A percentile compares a stretch with the other conserved stretches of the same genome.
These are phyloP conservation scores for Colletotrichum liaoningense DNA, from an alignment of 2,329 filamentous ascomycete species.

Conservation along the genomic window DNA sequence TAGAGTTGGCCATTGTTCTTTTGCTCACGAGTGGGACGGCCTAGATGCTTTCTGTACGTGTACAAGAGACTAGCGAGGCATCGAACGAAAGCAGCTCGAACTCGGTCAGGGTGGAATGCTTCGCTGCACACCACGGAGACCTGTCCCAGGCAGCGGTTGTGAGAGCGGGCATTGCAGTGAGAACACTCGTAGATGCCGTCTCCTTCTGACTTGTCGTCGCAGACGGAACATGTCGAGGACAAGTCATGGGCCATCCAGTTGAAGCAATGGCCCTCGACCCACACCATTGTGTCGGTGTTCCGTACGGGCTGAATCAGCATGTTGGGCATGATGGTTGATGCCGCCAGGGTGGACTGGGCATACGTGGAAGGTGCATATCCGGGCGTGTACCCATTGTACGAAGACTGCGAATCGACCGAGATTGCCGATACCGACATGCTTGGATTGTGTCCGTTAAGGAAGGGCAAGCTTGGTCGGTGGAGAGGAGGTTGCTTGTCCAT, in stretches of 20 bases:
- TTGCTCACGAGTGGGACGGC: constrained; percentile 69
- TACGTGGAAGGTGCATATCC: constrained; percentile 87
- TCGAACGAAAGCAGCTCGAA: constrained; percentile 72
- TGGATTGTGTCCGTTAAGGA: constrained; percentile 73
- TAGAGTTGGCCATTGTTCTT: constrained; percentile 70
- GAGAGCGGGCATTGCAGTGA: constrained; percentile 69
- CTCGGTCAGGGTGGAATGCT: constrained; percentile 71
- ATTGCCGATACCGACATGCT: constrained; percentile 70
- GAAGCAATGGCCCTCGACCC: constrained; percentile 88
- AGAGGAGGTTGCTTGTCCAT: constrained; percentile 77
- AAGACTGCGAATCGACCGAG: constrained; percentile 75
- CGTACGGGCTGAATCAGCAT: constrained; percentile 83
- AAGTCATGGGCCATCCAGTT: constrained; percentile 71
- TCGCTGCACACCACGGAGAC: constrained; percentile 73
- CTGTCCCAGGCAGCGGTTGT: constrained; percentile 70
- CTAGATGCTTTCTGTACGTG: constrained; percentile 73
- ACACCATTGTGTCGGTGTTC: constrained; percentile 83
- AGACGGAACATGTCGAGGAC: constrained; percentile 75
- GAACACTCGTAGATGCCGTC: constrained; percentile 82
- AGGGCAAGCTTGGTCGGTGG: constrained; percentile 79
- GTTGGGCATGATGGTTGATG: constrained; percentile 88
- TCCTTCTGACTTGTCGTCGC: constrained; percentile 77
- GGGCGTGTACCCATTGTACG: constrained; percentile 68
- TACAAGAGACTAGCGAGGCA: constrained; percentile 75
- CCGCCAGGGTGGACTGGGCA: constrained; percentile 85